Base-by-base conservation (phyloP, 2,329 filamentous ascomycete genomes). In the Rosellinia necatrix region DNA sequence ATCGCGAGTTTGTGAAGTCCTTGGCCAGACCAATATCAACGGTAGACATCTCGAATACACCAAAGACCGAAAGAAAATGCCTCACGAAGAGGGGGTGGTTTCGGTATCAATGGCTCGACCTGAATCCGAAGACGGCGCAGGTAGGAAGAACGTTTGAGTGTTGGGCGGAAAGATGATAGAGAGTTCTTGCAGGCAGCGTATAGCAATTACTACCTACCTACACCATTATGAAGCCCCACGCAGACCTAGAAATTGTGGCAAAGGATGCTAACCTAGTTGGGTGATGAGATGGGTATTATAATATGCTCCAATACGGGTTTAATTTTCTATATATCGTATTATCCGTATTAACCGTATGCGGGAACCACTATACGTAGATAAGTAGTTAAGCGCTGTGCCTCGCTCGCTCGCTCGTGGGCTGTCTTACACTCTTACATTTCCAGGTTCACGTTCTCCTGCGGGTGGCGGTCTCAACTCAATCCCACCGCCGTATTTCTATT, bases 1-100 rank as follows among this genome's bases (percentile, higher is more conserved):
- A 76, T 35, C 76, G 71, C 6, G 75, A 66, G 38, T 76, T 69
- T 6, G 65, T 70, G 24, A 78, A 70, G 22, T 67, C 66, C 4
- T 69, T 61, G 6, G 75, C 61, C 10, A 34, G 32, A 5, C 70
- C 71, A 7, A 72, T 50, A 10, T 68, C 63, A 21, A 72, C 58
- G 4, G 57, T 60, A 15, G 68, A 67, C 67, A 70, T 68, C 2
- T 55, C 64, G 59, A 35, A 44, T n/a, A 35, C 19, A 12, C 21
- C 19, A 24, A 7, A 19, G 21, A 21, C 10, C 6, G 15, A 7
- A 15, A 24, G 13, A 25, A 12, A 37, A 24, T 34, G 30, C 6
- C 10, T 13, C 7, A 13, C 19, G 10, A 38, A 3, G 44, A 21
- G 17, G 19, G 27, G 7, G 13, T 6, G 22, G 38, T 19, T 32